phyloP scores from a whole-genome alignment of 495 filamentous ascomycete species.

The Penicillium canescens region DNA sequence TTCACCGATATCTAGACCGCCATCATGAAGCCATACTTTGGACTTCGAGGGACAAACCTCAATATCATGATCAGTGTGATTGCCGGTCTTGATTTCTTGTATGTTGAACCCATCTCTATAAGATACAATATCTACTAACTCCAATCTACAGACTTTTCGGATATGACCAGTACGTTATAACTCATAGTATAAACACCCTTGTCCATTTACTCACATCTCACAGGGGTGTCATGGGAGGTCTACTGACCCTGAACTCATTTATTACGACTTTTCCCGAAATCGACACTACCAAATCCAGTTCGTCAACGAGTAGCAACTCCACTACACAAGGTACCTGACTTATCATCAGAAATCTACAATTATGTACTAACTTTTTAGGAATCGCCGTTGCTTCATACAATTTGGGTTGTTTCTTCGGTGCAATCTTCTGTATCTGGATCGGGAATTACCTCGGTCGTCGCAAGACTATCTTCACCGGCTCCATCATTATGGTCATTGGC shows the following conservation, averaged over 20 bases:
- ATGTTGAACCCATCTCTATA: slow-evolving; percentile 6
- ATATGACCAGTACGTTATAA: slow-evolving; percentile 35
- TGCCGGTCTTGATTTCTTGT: slow-evolving; percentile 69
- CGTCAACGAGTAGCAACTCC: slow-evolving; percentile 36
- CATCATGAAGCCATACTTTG: slow-evolving; percentile 50
- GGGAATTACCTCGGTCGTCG: slow-evolving; percentile 70
- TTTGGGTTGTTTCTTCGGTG: slow-evolving; percentile 70
- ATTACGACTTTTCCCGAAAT: slow-evolving; percentile 52
- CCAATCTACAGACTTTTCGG: slow-evolving; percentile 29
- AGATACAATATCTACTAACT: slow-evolving; percentile 2
- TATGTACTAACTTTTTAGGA: slow-evolving; percentile 24
- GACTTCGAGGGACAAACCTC: slow-evolving; percentile 61
- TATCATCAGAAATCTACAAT: background rate
- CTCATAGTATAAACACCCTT: background rate
- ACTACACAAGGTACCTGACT: slow-evolving; percentile 49
- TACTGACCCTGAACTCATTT: slow-evolving; percentile 52
- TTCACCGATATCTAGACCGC: background rate
- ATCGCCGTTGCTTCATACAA: slow-evolving; percentile 67
- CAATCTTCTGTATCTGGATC: slow-evolving; percentile 66
- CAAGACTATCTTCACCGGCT: slow-evolving; percentile 68
- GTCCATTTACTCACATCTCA: slow-evolving; percentile 13
- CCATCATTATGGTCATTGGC: slow-evolving; percentile 69
- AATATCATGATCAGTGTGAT: slow-evolving; percentile 67
- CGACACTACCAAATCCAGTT: slow-evolving; percentile 38
- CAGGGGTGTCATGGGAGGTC: slow-evolving; percentile 56